phyloP scores from a whole-genome alignment of 1,139 yeast genomes.

The Protomyces pachydermus region DNA sequence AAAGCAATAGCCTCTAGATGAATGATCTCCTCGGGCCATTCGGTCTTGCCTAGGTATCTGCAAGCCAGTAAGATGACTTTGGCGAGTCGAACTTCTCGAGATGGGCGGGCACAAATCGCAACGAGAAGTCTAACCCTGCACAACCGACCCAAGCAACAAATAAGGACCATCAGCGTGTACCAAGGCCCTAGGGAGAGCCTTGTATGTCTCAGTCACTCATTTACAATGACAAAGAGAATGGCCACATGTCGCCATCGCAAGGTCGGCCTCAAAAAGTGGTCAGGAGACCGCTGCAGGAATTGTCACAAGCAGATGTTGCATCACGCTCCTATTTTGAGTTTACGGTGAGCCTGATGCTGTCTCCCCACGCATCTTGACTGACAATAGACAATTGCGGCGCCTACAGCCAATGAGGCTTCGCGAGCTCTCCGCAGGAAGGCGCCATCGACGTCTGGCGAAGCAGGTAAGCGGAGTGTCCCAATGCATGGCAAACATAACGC shows the following conservation, averaged over 20 bases:
- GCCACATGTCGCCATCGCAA: slow-evolving; percentile 1
- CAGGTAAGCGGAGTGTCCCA: too few relatives aligned
- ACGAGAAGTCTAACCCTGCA: too few relatives aligned
- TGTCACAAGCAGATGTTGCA: slow-evolving; percentile 2
- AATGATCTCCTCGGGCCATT: too few relatives aligned
- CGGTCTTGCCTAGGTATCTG: too few relatives aligned
- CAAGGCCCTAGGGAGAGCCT: neutral
- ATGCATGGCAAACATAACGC: too few relatives aligned
- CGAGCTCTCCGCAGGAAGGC: neutral
- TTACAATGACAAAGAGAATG: slow-evolving; percentile 20
- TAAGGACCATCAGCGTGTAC: too few relatives aligned
- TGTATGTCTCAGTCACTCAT: slow-evolving; percentile 2
- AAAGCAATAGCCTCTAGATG: too few relatives aligned
- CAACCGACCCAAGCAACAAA: too few relatives aligned
- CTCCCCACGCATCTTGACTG: neutral
- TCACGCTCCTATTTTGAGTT: slow-evolving; percentile 9
- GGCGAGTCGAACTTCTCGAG: too few relatives aligned
- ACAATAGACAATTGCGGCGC: neutral
- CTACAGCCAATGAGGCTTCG: neutral
- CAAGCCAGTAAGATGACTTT: too few relatives aligned
- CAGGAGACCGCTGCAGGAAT: slow-evolving; percentile 18
- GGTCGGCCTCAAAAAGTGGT: neutral
- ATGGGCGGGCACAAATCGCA: too few relatives aligned
- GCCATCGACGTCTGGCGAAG: neutral
- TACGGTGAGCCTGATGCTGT: neutral